Evolutionary conservation across 1,284 basidiomycete species (phyloP).

Genomic region (Mycena citricolor): DNA sequence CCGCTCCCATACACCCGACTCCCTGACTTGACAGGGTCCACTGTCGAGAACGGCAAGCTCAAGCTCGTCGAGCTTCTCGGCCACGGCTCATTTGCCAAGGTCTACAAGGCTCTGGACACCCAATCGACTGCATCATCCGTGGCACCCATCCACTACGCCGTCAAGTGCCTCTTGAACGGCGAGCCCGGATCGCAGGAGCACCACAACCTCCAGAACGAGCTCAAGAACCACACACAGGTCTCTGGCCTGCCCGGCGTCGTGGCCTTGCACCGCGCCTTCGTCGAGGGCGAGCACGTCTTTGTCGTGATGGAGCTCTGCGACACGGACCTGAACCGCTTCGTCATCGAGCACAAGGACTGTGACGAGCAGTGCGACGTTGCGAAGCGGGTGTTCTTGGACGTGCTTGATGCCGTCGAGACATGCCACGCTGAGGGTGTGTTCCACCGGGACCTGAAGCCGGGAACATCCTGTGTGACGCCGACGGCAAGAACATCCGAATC

Average conservation of each 20-base stretch:
- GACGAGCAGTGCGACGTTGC: no score
- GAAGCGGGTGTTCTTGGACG: slow-evolving; percentile 66
- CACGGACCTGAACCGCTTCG: slow-evolving; percentile 51
- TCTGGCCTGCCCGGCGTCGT: slow-evolving; percentile 76
- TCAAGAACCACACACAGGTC: slow-evolving; percentile 71
- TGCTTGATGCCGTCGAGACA: slow-evolving; percentile 77
- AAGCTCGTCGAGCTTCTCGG: slow-evolving; percentile 68
- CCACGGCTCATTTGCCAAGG: slow-evolving; percentile 41
- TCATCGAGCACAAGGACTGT: no score
- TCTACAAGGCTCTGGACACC: slow-evolving; percentile 69
- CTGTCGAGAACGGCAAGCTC: slow-evolving; percentile 56
- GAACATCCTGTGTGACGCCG: slow-evolving; percentile 70
- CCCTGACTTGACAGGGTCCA: slow-evolving; percentile 49
- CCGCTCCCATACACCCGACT: no score
- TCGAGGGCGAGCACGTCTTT: slow-evolving; percentile 46
- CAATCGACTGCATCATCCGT: no score
- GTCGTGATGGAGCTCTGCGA: slow-evolving; percentile 59
- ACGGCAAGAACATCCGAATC: slow-evolving; percentile 60
- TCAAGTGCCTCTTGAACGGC: no score
- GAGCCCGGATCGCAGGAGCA: no score
- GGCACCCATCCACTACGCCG: no score
- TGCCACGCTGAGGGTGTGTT: slow-evolving; percentile 71
- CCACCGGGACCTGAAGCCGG: slow-evolving; percentile 91
- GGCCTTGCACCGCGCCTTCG: slow-evolving; percentile 71
- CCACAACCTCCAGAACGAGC: no score